Conservation (phyloP, 176 grass and related monocot species). For the Bonia amplexicaulis region DNA sequence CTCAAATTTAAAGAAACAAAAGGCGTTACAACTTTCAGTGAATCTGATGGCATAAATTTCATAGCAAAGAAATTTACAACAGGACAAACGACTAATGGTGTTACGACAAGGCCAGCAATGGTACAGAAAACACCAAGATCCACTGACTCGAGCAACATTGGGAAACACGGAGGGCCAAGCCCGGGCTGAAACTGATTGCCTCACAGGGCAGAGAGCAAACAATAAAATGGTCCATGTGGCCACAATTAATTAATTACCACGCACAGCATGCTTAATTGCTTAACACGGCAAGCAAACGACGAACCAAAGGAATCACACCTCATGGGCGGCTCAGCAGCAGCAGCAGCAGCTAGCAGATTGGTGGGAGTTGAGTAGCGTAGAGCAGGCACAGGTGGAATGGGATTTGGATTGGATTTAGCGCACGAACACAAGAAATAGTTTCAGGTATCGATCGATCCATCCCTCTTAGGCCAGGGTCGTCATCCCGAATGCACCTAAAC, state of each 20-base stretch:
- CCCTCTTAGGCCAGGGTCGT: too few relatives aligned
- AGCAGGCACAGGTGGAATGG: too few relatives aligned
- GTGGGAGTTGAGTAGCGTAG: not conserved
- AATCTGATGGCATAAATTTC: too few relatives aligned
- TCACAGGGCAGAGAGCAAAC: too few relatives aligned
- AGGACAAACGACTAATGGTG: not conserved
- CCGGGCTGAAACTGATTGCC: too few relatives aligned
- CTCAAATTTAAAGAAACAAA: not conserved
- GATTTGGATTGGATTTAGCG: too few relatives aligned
- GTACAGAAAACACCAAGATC: not conserved
- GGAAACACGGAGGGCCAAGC: not conserved
- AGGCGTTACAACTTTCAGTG: not conserved
- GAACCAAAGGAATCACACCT: not conserved
- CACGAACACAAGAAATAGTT: too few relatives aligned
- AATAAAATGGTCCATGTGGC: not conserved
- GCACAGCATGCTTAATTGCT: not conserved
- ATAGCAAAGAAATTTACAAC: not conserved
- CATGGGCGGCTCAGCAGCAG: not conserved
- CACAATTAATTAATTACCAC: too few relatives aligned
- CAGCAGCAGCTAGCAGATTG: not conserved
- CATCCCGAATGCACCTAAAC: not conserved
- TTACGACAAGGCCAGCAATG: not conserved
- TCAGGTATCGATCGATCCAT: too few relatives aligned
- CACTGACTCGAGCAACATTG: too few relatives aligned
- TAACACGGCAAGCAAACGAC: not conserved